phyloP scores from a whole-genome alignment of 345 rosid genomes.

The Limnanthes douglasii region DNA sequence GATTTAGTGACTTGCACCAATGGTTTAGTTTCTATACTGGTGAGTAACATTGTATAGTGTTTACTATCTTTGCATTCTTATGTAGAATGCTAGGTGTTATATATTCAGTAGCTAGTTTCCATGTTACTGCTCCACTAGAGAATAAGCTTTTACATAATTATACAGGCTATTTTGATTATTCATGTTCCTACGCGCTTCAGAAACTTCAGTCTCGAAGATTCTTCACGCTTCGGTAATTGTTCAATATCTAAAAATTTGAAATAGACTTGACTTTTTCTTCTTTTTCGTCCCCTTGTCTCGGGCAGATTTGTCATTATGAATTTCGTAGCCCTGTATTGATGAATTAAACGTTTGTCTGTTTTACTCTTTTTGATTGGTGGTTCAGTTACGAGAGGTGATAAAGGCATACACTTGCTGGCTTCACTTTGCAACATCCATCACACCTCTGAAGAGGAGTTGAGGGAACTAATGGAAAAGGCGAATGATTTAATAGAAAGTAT shows the following conservation, averaged over 20 bases:
- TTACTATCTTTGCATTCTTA: not conserved
- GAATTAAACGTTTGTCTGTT: not conserved
- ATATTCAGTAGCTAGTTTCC: no score
- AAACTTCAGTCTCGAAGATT: constrained; percentile 48
- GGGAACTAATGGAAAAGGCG: constrained; percentile 48
- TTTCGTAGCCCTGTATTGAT: not conserved
- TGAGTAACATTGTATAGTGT: constrained; percentile 21
- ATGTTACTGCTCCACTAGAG: no score
- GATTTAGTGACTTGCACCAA: constrained; percentile 81
- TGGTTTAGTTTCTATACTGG: constrained; percentile 84
- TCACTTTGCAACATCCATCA: constrained; percentile 73
- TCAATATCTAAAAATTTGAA: no score
- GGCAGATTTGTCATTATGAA: not conserved
- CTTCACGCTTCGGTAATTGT: constrained; percentile 52
- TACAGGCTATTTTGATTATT: constrained; percentile 76
- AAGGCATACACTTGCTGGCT: constrained; percentile 66
- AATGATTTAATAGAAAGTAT: constrained; percentile 46
- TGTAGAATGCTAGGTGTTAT: not conserved
- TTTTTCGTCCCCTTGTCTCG: not conserved
- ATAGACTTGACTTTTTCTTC: no score
- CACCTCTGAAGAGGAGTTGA: constrained; percentile 75
- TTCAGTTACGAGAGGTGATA: constrained; percentile 64
- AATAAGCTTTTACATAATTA: constrained; percentile 7
- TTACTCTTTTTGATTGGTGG: constrained; percentile 3
- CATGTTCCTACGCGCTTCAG: constrained; percentile 71